Conservation (phyloP, 1,284 basidiomycete genomes). For the Trichosporon coremiiforme region DNA sequence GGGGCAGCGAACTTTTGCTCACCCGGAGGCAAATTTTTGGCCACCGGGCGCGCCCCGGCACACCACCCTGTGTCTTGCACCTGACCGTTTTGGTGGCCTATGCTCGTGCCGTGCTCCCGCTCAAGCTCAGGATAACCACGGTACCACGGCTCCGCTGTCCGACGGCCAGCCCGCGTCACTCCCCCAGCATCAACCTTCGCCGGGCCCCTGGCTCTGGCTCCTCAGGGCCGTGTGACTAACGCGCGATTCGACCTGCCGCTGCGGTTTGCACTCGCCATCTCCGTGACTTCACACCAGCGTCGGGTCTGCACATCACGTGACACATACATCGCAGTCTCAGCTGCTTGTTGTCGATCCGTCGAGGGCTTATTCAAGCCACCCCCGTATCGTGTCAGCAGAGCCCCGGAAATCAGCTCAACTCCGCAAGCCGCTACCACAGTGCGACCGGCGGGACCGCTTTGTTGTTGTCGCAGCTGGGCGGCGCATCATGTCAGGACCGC, state of each 20-base stretch:
- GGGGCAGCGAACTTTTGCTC: background rate
- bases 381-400: background rate
- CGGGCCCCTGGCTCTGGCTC: background rate
- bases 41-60: background rate
- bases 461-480: constrained; percentile 6
- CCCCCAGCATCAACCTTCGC: background rate
- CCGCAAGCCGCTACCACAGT: background rate
- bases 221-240: background rate
- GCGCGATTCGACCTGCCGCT: background rate
- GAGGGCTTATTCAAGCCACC: background rate
- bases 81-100: background rate
- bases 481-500: background rate
- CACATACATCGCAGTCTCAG: background rate
- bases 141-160: background rate
- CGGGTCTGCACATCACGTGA: background rate
- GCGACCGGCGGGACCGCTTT: background rate
- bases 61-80: background rate
- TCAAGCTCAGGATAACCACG: background rate
- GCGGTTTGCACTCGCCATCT: background rate
- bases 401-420: background rate
- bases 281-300: background rate
- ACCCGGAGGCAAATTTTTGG: constrained; percentile 8
- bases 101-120: background rate
- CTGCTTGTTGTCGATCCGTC: background rate
- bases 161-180: background rate